Evolutionary conservation across 768 basidiomycete genomes (phyloP).

Genomic region (Lentinula sp.): DNA sequence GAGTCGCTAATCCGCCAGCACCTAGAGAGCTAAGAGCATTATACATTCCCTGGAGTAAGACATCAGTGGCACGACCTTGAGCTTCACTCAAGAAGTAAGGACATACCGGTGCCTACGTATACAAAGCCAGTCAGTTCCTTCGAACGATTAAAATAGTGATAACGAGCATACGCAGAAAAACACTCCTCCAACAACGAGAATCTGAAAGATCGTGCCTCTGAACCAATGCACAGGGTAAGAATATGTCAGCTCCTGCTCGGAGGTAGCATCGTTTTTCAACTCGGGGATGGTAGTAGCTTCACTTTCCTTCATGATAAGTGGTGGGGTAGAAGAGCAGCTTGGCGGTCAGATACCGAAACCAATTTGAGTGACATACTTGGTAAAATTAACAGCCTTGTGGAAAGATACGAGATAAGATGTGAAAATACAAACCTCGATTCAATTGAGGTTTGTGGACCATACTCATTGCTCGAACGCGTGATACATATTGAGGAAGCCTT

Average conservation of each 20-base stretch:
- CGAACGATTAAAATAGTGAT: neutral
- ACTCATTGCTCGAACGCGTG: too few relatives aligned
- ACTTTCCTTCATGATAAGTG: neutral
- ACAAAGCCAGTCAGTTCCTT: neutral
- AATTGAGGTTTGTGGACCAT: too few relatives aligned
- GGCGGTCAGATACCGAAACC: neutral
- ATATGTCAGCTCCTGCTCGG: neutral
- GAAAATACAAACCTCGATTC: too few relatives aligned
- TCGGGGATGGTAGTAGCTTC: conserved; percentile 7
- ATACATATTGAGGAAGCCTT: too few relatives aligned
- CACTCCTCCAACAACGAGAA: conserved; percentile 25
- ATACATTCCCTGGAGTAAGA: conserved; percentile 20
- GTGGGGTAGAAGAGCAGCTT: neutral
- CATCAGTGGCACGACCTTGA: neutral
- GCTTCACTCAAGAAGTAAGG: neutral
- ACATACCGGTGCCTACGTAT: conserved; percentile 19
- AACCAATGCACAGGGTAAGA: conserved; percentile 23
- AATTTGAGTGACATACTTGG: neutral
- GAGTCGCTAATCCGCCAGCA: conserved; percentile 25
- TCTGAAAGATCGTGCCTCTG: conserved; percentile 23
- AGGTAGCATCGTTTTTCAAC: conserved; percentile 6
- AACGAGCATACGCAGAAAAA: conserved; percentile 20
- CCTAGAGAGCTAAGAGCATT: conserved; percentile 24
- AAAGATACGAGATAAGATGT: neutral
- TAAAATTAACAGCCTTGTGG: neutral